Conservation (phyloP, 2,329 filamentous ascomycete species). For the Ramichloridium luteum region DNA sequence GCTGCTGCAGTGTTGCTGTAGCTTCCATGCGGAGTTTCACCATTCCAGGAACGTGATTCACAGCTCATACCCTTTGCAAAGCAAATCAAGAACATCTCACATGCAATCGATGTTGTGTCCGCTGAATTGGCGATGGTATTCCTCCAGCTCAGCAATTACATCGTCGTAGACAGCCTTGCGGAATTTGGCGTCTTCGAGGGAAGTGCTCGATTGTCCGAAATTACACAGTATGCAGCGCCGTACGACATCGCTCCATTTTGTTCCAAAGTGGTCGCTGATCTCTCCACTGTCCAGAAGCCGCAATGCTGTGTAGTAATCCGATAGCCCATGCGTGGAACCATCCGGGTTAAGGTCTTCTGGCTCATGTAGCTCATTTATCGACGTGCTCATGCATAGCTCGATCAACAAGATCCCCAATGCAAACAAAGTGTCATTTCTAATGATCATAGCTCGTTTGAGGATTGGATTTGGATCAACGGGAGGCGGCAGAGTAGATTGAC, state of each 20-base stretch:
- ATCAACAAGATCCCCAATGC: constrained; percentile 25
- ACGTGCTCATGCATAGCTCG: constrained; percentile 23
- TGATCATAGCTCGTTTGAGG: constrained; percentile 12
- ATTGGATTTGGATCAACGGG: no score
- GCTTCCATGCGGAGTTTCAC: no score
- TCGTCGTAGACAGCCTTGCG: constrained; percentile 21
- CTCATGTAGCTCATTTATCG: constrained; percentile 15
- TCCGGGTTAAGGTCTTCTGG: constrained; percentile 12
- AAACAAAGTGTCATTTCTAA: constrained; percentile 24
- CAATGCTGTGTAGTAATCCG: constrained; percentile 16
- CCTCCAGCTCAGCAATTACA: constrained; percentile 21
- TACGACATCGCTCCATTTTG: constrained; percentile 22
- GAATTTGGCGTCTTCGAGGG: constrained; percentile 20
- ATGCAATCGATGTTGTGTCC: no score
- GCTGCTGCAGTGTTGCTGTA: no score
- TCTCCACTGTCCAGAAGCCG: constrained; percentile 20
- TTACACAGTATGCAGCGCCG: constrained; percentile 23
- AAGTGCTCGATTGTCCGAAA: constrained; percentile 18
- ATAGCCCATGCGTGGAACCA: constrained; percentile 7
- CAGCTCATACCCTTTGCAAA: no score
- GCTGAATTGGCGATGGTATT: constrained; percentile 20
- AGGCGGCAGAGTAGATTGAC: no score
- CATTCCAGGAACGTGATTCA: no score
- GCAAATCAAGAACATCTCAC: no score
- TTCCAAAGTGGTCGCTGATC: constrained; percentile 17